These are phyloP conservation scores for Nephelium lappaceum DNA, from an alignment of 345 rosid species.

Conservation along the genomic window DNA sequence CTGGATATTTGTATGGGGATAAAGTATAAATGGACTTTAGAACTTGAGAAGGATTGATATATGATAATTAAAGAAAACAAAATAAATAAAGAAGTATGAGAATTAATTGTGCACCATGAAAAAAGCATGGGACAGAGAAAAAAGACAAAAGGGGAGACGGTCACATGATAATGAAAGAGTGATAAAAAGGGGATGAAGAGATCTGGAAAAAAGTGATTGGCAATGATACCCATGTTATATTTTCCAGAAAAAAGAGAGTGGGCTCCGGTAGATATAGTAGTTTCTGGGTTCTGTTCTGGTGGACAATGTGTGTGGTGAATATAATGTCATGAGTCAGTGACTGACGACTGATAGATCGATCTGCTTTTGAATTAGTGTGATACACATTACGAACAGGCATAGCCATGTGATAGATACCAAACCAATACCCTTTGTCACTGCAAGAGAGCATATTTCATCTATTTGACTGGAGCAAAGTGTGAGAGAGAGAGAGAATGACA, in stretches of 20 bases:
- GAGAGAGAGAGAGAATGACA: conserved; percentile 17
- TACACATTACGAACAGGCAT: conserved; percentile 12
- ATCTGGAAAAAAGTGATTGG: conserved; percentile 2
- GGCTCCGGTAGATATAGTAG: background rate
- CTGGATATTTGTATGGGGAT: background rate
- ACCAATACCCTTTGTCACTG: background rate
- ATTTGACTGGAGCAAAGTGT: background rate
- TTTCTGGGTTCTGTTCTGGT: background rate
- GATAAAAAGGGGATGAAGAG: background rate
- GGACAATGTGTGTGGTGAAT: conserved; percentile 16
- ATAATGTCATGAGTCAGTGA: background rate
- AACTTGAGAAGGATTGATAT: background rate
- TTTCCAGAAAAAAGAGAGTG: background rate
- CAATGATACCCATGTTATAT: conserved; percentile 1
- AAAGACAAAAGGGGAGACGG: background rate
- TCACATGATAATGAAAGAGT: conserved; percentile 7
- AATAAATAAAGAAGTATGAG: background rate
- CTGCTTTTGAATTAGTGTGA: conserved; percentile 7
- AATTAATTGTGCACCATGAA: conserved; percentile 1
- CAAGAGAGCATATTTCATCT: conserved; percentile 12
- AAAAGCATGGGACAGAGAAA: background rate
- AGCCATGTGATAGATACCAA: conserved; percentile 27
- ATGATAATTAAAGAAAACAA: background rate
- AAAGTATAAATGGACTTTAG: background rate
- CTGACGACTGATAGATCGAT: background rate